Base-by-base conservation (phyloP, 192 early-diverging fungal species). In the Entomortierella chlamydospora region DNA sequence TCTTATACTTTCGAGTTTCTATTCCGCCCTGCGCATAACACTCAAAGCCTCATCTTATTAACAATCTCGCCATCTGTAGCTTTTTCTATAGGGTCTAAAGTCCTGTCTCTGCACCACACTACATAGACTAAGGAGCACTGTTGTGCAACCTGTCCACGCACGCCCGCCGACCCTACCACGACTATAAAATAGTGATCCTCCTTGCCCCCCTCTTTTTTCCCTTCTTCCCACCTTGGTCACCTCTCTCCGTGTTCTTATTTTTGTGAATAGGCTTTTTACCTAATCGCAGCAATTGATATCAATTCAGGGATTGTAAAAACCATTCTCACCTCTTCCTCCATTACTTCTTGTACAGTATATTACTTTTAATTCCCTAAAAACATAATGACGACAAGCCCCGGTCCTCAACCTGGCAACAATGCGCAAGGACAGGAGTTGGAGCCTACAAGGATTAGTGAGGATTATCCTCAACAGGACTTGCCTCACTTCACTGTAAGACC, bases 401-500 rank as follows among this genome's bases (percentile, higher is more conserved):
- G 45, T 15, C 11, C 53, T 22, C 4, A 37, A 6, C 20, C 42
- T 15, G 60, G 1, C 7, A 39, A 45, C n/a, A 18, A 63, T 61
- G 13, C 12, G 22, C 13, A 58, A 20, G 15, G 12, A 8, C 42
- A 9, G 9, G 7, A 53, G 49, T 22, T 11, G 51, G 4, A 31
- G 31, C 30, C 18, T 37, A 66, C 50, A 22, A 57, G 64, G 18
- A 74, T 74, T 37, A 22, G 31, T 5, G 58, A 67, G 17, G 72
- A 73, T 30, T 54, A 28, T 34, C 61, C 66, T 9, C 63, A 64
- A 29, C 45, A 64, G 23, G 52, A 70, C 68, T 50, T 79, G 11
- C 76, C 76, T 2, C 76, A 79, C 31, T 79, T 79, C 39, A 79
- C 76, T 23, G 76, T 79, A 70, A 70, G 63, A 29, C 12, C 43